A percentile compares a stretch with the other conserved stretches of the same genome.
Evolutionary conservation across 1,284 basidiomycete species (phyloP).

Genomic region (Erythrobasidium hasegawianum): DNA sequence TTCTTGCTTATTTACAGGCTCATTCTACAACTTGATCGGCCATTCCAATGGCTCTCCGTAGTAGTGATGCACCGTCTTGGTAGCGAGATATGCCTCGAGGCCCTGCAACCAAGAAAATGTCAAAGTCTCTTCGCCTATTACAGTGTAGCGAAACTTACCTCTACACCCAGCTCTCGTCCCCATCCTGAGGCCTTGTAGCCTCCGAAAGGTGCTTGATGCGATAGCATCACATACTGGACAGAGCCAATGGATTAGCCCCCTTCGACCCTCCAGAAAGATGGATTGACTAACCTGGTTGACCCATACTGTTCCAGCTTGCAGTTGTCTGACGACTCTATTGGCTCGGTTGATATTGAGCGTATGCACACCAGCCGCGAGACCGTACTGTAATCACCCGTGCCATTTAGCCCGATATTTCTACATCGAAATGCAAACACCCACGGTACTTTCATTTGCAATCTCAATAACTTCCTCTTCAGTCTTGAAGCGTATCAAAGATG

Average conservation of each 20-base stretch:
- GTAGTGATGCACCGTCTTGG: conserved; percentile 84
- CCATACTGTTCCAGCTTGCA: conserved; percentile 81
- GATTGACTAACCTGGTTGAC: conserved; percentile 47
- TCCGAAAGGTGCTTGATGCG: conserved; percentile 75
- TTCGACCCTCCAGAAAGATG: background rate
- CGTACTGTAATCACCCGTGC: conserved; percentile 5
- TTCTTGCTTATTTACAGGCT: too few relatives aligned
- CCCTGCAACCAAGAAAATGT: conserved; percentile 55
- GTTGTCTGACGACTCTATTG: conserved; percentile 65
- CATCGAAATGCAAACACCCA: conserved; percentile 46
- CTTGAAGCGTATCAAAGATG: conserved; percentile 42
- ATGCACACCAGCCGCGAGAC: conserved; percentile 34
- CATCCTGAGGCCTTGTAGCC: conserved; percentile 81
- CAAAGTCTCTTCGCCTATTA: conserved; percentile 50
- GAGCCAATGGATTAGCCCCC: conserved; percentile 54
- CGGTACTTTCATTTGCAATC: conserved; percentile 66
- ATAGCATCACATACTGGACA: conserved; percentile 58
- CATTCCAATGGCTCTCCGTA: conserved; percentile 72
- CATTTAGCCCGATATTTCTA: background rate
- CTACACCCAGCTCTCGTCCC: conserved; percentile 71
- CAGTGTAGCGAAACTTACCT: conserved; percentile 18
- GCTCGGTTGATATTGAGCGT: conserved; percentile 31
- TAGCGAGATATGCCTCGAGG: conserved; percentile 74
- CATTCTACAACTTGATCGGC: conserved; percentile 52
- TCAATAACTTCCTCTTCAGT: conserved; percentile 58